Evolutionary conservation across 139 green algal species (phyloP), one percentile per base, ranked within the genome.

Genomic region (Chlamydomonas asymmetrica): DNA sequence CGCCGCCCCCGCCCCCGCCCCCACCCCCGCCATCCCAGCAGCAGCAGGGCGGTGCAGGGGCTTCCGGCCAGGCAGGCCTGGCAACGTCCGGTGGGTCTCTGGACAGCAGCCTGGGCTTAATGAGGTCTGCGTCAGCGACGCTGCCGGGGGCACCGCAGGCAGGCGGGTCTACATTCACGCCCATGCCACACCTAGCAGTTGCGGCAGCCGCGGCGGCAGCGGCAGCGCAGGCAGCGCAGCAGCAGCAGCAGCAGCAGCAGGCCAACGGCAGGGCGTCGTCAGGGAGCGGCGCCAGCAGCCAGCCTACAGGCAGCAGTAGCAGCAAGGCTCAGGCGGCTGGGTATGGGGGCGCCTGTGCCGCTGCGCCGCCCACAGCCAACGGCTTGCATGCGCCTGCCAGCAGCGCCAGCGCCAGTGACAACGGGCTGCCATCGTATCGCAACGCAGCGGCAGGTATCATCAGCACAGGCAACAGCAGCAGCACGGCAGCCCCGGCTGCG

Each of bases 381-480:
- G 64, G 50, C 64, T 27, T 62, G 9, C 67, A 76, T 35, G 22
- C 74, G 35, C 43, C 38, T 13, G n/a, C 2, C 40, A 72, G 59
- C 43, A 56, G 37, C 25, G 25, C 41, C 65, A 65, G 59, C 52
- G 40, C 56, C 78, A 65, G 69, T 45, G 34, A 73, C 63, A 31
- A 74, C 40, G 39, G 56, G 6, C 34, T 74, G 18, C 72, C 79
- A 0, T 82, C 76, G 13, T 86, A 87, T 45, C 74, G 84, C 45
- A 88, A 86, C 62, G 83, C 80, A 16, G 75, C 78, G 8, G 75
- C 82, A 34, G 82, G 82, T 34, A 60, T 76, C 49, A 74, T 70
- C 31, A 50, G 39, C 38, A 35, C 49, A 29, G 45, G 40, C 39
- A 57, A 22, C 65, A 67, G 60, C 27, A 68, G 48, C 50, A 32